Conservation (phyloP, 805 yeast genomes). For the Wickerhamomyces rabaulensis region DNA sequence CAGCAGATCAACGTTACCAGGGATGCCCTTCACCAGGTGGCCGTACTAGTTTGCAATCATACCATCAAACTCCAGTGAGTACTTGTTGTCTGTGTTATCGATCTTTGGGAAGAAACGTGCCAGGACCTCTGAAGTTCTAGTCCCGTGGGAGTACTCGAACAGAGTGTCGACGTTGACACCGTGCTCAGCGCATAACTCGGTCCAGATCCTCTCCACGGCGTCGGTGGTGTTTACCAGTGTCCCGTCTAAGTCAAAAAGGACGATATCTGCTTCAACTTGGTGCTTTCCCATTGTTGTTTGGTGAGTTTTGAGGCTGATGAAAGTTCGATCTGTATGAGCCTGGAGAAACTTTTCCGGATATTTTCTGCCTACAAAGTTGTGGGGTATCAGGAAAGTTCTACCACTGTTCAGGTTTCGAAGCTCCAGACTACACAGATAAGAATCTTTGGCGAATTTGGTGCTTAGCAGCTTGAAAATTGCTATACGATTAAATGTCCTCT, state of each 20-base stretch:
- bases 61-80: conserved; percentile 52
- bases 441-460: too few relatives aligned
- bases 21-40: conserved; percentile 65
- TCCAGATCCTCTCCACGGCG: conserved; percentile 82
- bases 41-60: conserved; percentile 70
- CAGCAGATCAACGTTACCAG: conserved; percentile 67
- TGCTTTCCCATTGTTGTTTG: too few relatives aligned
- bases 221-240: conserved; percentile 79
- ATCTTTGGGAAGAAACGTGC: conserved; percentile 70
- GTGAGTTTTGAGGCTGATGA: too few relatives aligned
- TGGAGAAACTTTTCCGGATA: too few relatives aligned
- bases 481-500: too few relatives aligned
- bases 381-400: too few relatives aligned
- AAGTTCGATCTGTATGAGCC: too few relatives aligned
- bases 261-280: conserved; percentile 16
- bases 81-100: conserved; percentile 60
- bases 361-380: too few relatives aligned
- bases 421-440: too few relatives aligned
- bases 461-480: too few relatives aligned
- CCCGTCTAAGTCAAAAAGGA: conserved; percentile 81
- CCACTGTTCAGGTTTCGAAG: too few relatives aligned
- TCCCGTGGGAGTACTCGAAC: conserved; percentile 51
- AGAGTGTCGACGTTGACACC: conserved; percentile 52
- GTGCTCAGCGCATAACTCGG: conserved; percentile 64
- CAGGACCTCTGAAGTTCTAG: conserved; percentile 76